Evolutionary conservation across 2,329 filamentous ascomycete species (phyloP).

Genomic region (Metarhizium humberi): DNA sequence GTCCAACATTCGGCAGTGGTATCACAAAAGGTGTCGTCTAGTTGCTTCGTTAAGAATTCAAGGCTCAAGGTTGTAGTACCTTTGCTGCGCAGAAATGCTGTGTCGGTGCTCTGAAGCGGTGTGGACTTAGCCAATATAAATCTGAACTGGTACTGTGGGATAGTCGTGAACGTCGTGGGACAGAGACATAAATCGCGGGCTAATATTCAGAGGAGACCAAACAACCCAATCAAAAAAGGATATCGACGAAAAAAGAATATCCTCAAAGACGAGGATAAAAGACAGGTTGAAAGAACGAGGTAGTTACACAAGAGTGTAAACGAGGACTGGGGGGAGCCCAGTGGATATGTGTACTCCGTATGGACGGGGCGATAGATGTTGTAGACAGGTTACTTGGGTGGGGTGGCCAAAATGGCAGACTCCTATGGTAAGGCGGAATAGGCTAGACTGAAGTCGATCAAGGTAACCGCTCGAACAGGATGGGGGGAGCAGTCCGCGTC

Average conservation of each 20-base stretch:
- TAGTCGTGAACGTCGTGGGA: background rate
- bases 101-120: background rate
- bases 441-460: conserved; percentile 1
- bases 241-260: background rate
- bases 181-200: background rate
- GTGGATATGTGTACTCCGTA: background rate
- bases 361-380: background rate
- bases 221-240: background rate
- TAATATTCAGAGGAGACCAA: background rate
- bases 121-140: background rate
- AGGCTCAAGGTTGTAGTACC: background rate
- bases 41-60: background rate
- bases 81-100: background rate
- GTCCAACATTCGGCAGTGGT: background rate
- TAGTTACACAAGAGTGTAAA: conserved; percentile 1
- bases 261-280: background rate
- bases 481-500: conserved; percentile 4
- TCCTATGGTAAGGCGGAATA: background rate
- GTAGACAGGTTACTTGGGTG: background rate
- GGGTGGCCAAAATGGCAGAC: background rate
- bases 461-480: conserved; percentile 1
- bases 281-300: background rate
- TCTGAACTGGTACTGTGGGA: background rate
- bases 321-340: background rate
- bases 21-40: background rate